These are phyloP conservation scores for Candida krabiensis DNA, from an alignment of 805 yeast species.

Conservation along the genomic window DNA sequence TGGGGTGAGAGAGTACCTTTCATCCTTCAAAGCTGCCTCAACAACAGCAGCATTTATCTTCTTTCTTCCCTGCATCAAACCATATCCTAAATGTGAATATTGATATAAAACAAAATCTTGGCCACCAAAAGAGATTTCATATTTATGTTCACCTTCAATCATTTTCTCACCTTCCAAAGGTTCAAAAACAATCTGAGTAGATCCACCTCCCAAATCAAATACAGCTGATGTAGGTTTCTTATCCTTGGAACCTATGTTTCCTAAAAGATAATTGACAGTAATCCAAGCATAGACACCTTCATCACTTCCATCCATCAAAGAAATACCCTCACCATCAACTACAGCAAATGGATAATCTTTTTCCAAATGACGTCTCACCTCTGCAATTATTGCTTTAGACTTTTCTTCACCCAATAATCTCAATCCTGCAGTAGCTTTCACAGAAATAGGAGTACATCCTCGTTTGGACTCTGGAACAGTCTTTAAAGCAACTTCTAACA, in stretches of 20 bases:
- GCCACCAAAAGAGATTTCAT: slow-evolving; percentile 76
- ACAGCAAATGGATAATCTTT: slow-evolving; percentile 88
- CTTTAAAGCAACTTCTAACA: slow-evolving; percentile 72
- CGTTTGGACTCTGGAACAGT: slow-evolving; percentile 73
- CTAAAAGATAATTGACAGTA: slow-evolving; percentile 89
- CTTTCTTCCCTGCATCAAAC: slow-evolving; percentile 91
- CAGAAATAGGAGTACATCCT: slow-evolving; percentile 89
- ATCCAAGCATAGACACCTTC: slow-evolving; percentile 99
- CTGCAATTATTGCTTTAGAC: slow-evolving; percentile 66
- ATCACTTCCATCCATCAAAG: slow-evolving; percentile 93
- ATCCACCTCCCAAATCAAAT: slow-evolving; percentile 97
- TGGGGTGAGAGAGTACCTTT: slow-evolving; percentile 27
- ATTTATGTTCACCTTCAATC: slow-evolving; percentile 84
- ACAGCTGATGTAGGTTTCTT: slow-evolving; percentile 92
- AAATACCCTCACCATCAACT: slow-evolving; percentile 80
- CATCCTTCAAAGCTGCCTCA: slow-evolving; percentile 24
- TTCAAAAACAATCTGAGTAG: slow-evolving; percentile 97
- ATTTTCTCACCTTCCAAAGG: slow-evolving; percentile 68
- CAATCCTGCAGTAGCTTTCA: slow-evolving; percentile 97
- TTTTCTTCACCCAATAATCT: slow-evolving; percentile 79
- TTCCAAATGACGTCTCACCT: slow-evolving; percentile 76
- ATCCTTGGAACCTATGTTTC: slow-evolving; percentile 83
- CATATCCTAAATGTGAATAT: slow-evolving; percentile 93
- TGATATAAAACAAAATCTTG: slow-evolving; percentile 82
- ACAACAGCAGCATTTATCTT: slow-evolving; percentile 70